A percentile compares a stretch with the other conserved stretches of the same genome.
Conservation (phyloP, 768 basidiomycete genomes). For the Amanita thiersii region DNA sequence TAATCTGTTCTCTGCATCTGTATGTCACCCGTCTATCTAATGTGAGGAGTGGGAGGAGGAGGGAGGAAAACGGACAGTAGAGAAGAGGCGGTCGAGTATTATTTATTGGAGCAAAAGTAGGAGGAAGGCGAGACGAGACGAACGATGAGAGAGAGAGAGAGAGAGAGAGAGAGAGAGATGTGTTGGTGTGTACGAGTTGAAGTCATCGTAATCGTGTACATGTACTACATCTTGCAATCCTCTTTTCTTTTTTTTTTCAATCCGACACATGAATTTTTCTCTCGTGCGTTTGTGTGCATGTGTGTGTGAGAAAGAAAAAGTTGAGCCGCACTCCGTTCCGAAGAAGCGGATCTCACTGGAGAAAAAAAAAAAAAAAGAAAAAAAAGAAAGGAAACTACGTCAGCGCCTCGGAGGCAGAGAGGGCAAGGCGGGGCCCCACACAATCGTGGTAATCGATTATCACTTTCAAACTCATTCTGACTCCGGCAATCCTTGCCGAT, state of each 20-base stretch:
- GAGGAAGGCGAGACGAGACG: conserved; percentile 22
- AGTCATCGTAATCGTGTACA: conserved; percentile 28
- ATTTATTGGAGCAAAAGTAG: conserved; percentile 9
- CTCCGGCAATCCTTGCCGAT: not conserved
- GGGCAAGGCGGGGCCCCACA: not conserved
- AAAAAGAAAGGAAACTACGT: too few species aligned
- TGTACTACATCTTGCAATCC: conserved; percentile 17
- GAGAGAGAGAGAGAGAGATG: conserved; percentile 23
- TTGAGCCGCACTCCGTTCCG: conserved; percentile 6
- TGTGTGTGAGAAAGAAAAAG: not conserved
- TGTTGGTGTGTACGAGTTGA: conserved; percentile 4
- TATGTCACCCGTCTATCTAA: conserved; percentile 9
- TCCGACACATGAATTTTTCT: conserved; percentile 14
- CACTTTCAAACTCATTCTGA: not conserved
- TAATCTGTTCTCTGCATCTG: conserved; percentile 5
- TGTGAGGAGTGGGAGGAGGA: too few species aligned
- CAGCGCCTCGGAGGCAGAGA: not conserved
- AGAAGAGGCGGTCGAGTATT: conserved; percentile 8
- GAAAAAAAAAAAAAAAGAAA: not conserved
- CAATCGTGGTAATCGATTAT: not conserved
- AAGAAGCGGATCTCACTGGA: not conserved
- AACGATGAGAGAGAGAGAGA: conserved; percentile 16
- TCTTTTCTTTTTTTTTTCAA: conserved; percentile 17
- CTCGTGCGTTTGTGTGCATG: too few species aligned
- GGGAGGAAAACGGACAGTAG: too few species aligned